Conservation (phyloP, 768 basidiomycete species). For the Leccinum imitatum region DNA sequence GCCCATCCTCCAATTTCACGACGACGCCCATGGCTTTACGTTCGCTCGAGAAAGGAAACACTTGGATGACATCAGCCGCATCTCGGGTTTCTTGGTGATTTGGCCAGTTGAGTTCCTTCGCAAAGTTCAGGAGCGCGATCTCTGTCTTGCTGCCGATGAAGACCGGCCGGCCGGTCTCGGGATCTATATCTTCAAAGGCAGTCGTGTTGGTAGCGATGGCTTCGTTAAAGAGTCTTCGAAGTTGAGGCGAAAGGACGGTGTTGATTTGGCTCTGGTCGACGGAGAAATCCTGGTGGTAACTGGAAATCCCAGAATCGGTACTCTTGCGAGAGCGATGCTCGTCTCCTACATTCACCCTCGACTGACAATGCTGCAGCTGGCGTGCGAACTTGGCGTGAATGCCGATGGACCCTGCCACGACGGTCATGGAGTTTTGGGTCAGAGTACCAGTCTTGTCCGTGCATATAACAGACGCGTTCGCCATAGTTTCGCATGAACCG, state of each 20-base stretch:
- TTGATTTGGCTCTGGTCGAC: constrained; percentile 78
- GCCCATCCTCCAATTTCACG: constrained; percentile 51
- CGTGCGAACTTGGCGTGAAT: constrained; percentile 93
- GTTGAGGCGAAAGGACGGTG: constrained; percentile 54
- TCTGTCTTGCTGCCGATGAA: constrained; percentile 97
- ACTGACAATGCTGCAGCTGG: constrained; percentile 65
- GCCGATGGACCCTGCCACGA: constrained; percentile 94
- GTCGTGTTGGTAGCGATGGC: constrained; percentile 92
- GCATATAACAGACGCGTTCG: constrained; percentile 93
- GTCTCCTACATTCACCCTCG: constrained; percentile 71
- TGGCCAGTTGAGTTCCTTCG: constrained; percentile 76
- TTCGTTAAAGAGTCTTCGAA: constrained; percentile 72
- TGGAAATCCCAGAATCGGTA: constrained; percentile 32
- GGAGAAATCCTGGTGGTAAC: constrained; percentile 74
- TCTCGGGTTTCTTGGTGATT: constrained; percentile 70
- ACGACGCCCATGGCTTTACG: constrained; percentile 96
- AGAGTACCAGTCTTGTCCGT: constrained; percentile 97
- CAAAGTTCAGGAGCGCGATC: constrained; percentile 84
- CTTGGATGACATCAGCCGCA: constrained; percentile 61
- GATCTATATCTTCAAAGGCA: constrained; percentile 82
- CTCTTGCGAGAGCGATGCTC: constrained; percentile 34
- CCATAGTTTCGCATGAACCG: constrained; percentile 98
- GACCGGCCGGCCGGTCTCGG: constrained; percentile 52
- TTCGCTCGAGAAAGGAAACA: constrained; percentile 92
- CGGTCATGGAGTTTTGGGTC: constrained; percentile 92